Evolutionary conservation across 768 basidiomycete genomes (phyloP), one percentile per base, ranked within the genome.

Genomic region (Clitopilus passeckerianus): DNA sequence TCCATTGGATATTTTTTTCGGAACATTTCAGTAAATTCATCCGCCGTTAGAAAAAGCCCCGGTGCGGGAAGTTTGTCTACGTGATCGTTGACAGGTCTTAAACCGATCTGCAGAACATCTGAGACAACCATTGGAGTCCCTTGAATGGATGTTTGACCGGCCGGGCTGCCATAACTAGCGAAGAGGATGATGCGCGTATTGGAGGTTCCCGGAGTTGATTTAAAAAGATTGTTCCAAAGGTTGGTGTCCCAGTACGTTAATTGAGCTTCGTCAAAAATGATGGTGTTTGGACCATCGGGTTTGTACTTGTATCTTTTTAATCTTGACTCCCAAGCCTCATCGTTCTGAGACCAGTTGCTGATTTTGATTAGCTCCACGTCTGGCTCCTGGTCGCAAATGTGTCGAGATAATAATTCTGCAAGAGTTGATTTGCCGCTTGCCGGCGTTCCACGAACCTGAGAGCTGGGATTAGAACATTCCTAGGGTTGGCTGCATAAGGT

Each of bases 401-500:
- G 44, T 44, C 23, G 34, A 30, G 18, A 20, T 57, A 57, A 23
- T 57, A 57, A 46, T 27, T 57, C 30, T 18, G 56, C 41, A 24
- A 57, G 56, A 16, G 41, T 57, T 12, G 56, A 43, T 35, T 57
- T 57, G 22, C 56, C 61, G 46, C 56, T 57, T 23, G 56, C 56
- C 18, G 56, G 56, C 41, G 56, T 57, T 7, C 56, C 56, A 33
- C 56, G n/a, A 44, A 57, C 56, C 56, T 57, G 27, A 44, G 16
- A 22, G 7, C 43, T 57, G 41, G 56, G 27, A 44, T 57, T 24
- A 57, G 41, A 41, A 15, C 30, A 16, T 27, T 10, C 41, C 41
- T 57, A 1, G 41, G 8, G 41, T 44, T 15, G 27, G 24, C 41
- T 44, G 34, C 30, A 15, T 16, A n/a, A 23, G 30, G 20, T 22